A percentile compares a stretch with the other conserved stretches of the same genome.
These are phyloP conservation scores for Serendipita sp. DNA, from an alignment of 768 basidiomycete genomes.

Conservation along the genomic window DNA sequence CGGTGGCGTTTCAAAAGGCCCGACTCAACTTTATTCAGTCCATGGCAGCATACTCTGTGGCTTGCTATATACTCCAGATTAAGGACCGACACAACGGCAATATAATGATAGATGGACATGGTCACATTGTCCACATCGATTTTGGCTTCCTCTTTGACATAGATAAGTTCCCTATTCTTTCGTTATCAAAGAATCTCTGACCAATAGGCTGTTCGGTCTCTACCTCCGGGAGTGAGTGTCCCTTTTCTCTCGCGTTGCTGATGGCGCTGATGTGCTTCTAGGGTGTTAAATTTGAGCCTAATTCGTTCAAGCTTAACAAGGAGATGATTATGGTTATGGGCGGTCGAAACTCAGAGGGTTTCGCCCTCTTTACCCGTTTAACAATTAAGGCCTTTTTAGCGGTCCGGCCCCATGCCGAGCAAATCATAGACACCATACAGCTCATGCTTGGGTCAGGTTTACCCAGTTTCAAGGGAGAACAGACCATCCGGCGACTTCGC, in stretches of 20 bases:
- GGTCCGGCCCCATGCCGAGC: constrained; percentile 84
- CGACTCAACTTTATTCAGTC: constrained; percentile 94
- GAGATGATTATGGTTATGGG: constrained; percentile 99
- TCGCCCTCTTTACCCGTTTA: constrained; percentile 82
- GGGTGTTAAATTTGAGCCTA: constrained; percentile 98
- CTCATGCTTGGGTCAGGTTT: constrained; percentile 92
- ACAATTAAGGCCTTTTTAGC: constrained; percentile 95
- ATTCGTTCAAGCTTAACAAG: constrained; percentile 94
- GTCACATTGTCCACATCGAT: constrained; percentile 93
- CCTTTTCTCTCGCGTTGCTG: neutral
- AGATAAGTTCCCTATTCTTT: constrained; percentile 49
- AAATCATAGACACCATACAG: constrained; percentile 72
- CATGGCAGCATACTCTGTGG: constrained; percentile 98
- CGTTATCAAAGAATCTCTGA: constrained; percentile 17
- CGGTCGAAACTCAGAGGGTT: constrained; percentile 84
- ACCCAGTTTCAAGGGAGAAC: constrained; percentile 94
- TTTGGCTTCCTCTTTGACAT: constrained; percentile 97
- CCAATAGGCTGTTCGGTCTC: constrained; percentile 14
- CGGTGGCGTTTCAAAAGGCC: constrained; percentile 78
- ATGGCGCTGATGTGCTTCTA: constrained; percentile 18
- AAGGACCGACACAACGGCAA: constrained; percentile 99
- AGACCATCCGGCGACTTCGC: constrained; percentile 69
- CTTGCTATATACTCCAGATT: constrained; percentile 95
- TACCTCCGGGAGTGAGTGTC: constrained; percentile 38
- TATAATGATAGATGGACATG: constrained; percentile 98